These are phyloP conservation scores for Penicillium thymicola DNA, from an alignment of 2,329 filamentous ascomycete species.

Conservation along the genomic window DNA sequence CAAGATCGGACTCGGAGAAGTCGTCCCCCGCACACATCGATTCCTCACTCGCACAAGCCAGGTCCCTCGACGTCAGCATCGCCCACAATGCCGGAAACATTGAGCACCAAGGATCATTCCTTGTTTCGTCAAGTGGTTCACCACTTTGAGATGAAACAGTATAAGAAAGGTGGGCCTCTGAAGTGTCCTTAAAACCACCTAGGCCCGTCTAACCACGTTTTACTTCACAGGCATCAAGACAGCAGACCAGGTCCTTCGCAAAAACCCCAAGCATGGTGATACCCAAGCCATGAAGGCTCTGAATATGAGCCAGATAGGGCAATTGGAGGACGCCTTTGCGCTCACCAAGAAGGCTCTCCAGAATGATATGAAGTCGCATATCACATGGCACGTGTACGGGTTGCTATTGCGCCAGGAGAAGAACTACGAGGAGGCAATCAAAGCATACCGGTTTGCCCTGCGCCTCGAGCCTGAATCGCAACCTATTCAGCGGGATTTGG, in stretches of 20 bases:
- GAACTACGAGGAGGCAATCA: conserved; percentile 98
- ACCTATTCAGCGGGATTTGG: conserved; percentile 91
- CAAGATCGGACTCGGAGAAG: conserved; percentile 28
- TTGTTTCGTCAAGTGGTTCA: conserved; percentile 94
- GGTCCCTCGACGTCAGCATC: conserved; percentile 27
- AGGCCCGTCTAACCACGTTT: conserved; percentile 20
- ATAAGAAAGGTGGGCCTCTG: conserved; percentile 68
- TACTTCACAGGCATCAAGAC: conserved; percentile 71
- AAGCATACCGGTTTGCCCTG: conserved; percentile 96
- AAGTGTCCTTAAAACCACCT: background rate
- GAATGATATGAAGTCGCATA: conserved; percentile 97
- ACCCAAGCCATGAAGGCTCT: conserved; percentile 99
- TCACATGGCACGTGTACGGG: conserved; percentile 99
- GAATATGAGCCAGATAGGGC: conserved; percentile 88
- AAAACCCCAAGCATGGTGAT: conserved; percentile 93
- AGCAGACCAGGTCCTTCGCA: conserved; percentile 93
- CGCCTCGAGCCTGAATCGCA: conserved; percentile 88
- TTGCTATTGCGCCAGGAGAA: conserved; percentile 88
- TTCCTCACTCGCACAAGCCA: conserved; percentile 34
- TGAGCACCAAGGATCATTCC: conserved; percentile 78
- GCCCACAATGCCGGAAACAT: conserved; percentile 46
- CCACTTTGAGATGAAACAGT: conserved; percentile 96
- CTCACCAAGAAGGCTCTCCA: conserved; percentile 89
- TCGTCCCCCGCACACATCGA: conserved; percentile 37
- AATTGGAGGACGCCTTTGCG: conserved; percentile 89